These are phyloP conservation scores for Russula griseocarnosa DNA, from an alignment of 768 basidiomycete species.

Conservation along the genomic window DNA sequence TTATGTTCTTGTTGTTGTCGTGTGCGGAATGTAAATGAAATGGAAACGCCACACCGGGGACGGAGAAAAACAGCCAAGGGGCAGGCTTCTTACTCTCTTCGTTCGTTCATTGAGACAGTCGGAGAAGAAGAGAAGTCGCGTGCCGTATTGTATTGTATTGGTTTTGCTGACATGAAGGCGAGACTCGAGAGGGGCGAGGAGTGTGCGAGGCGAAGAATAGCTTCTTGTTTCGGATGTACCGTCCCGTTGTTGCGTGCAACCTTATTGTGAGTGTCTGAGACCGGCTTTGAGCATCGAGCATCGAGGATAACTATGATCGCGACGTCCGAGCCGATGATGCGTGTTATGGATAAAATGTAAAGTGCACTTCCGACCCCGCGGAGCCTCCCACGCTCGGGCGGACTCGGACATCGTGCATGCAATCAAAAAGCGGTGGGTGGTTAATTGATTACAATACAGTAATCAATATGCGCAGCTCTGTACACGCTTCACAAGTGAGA, in stretches of 20 bases:
- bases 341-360: not conserved
- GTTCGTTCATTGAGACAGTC: not conserved
- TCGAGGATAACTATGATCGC: too few species aligned
- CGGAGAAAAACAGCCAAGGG: not conserved
- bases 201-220: too few species aligned
- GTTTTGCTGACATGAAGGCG: not conserved
- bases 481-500: not conserved
- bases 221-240: not conserved
- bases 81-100: not conserved
- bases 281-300: too few species aligned
- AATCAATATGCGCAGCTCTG: not conserved
- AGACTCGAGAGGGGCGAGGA: not conserved
- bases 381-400: not conserved
- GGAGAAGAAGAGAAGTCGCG: not conserved
- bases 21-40: not conserved
- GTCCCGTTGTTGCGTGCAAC: not conserved
- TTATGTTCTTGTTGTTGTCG: not conserved
- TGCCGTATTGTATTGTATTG: not conserved
- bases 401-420: not conserved
- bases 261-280: not conserved
- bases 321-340: not conserved
- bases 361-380: constrained; percentile 2
- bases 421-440: too few species aligned
- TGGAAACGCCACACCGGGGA: not conserved
- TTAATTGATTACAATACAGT: not conserved